phyloP scores from a whole-genome alignment of 148 eudicot genomes.

The Vaccinium macrocarpon region DNA sequence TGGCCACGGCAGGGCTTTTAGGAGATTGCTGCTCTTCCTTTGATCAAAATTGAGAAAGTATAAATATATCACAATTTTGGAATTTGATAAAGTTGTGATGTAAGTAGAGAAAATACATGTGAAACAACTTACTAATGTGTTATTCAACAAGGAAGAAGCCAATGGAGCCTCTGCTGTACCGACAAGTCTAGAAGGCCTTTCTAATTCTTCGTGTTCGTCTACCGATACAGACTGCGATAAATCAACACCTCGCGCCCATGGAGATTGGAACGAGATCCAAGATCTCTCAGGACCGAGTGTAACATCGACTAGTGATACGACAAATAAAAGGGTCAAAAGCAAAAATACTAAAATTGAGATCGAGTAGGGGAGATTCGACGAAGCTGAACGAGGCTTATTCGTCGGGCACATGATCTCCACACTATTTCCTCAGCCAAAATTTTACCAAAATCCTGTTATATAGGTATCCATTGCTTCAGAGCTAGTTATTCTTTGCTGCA shows the following conservation, averaged over 20 bases:
- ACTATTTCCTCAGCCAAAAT: slow-evolving; percentile 1
- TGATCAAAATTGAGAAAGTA: background rate
- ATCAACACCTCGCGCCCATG: background rate
- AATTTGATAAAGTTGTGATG: background rate
- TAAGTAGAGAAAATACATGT: background rate
- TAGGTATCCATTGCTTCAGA: slow-evolving; percentile 19
- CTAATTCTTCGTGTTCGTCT: background rate
- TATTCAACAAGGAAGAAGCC: background rate
- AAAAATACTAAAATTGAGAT: slow-evolving; percentile 14
- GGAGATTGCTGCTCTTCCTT: slow-evolving; percentile 9
- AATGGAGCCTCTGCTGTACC: background rate
- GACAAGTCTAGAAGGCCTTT: background rate
- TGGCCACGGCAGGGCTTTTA: background rate
- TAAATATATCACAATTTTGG: background rate
- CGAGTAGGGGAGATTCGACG: slow-evolving; percentile 1
- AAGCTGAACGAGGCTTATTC: slow-evolving; percentile 1
- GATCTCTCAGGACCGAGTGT: slow-evolving; percentile 14
- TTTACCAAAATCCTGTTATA: background rate
- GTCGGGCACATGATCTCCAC: background rate
- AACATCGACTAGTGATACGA: background rate
- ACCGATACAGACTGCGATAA: background rate
- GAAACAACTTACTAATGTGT: slow-evolving; percentile 3
- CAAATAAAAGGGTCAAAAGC: background rate
- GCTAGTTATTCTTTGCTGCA: slow-evolving; percentile 23
- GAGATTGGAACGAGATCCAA: slow-evolving; percentile 15